Base-by-base conservation (phyloP, 345 rosid species). In the Reutealis trisperma region DNA sequence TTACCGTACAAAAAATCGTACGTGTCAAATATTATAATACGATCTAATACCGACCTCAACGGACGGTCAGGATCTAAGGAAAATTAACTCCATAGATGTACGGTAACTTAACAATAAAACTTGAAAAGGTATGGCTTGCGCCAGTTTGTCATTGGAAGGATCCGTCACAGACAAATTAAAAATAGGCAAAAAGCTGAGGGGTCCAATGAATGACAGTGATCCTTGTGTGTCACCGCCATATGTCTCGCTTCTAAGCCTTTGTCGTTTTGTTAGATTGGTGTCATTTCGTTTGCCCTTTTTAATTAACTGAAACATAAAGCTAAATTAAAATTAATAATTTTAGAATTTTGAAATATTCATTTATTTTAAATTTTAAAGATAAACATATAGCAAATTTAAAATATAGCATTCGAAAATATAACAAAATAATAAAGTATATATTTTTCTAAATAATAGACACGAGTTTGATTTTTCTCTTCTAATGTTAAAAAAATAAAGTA, bases 1-100 rank as follows among this genome's bases (percentile, higher is more conserved):
- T 51, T 16, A 71, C 63, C 74, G 74, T 71, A 71, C 74, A 15
- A 4, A 19, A 32, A 12, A 68, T 24, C 30, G 74, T 55, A 71
- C 74, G 63, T 54, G 63, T 71, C 30, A 21, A 34, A 32, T n/a
- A n/a, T n/a, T n/a, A n/a, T n/a, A 1, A 12, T 11, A 21, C 8
- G 27, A 27, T 52, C 2, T 14, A 8, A 27, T 4, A 8, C 15
- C 0, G 70, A 42, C 24, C 4, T 0, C 16, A 65, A 3, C 5
- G 4, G 0, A 21, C 62, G 62, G 73, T 32, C 25, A 14, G 16
- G 73, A 70, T 70, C 27, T 52, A 52, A 70, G 18, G 25, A 18
- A 19, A 32, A 16, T 62, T 24, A 70, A 70, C 34, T 13, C 22
- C 37, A 6, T 25, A 24, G 13, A 8, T 51, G 59, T 30, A 69